These are phyloP conservation scores for Thelephora terrestris DNA, from an alignment of 1,284 basidiomycete genomes.

Conservation along the genomic window DNA sequence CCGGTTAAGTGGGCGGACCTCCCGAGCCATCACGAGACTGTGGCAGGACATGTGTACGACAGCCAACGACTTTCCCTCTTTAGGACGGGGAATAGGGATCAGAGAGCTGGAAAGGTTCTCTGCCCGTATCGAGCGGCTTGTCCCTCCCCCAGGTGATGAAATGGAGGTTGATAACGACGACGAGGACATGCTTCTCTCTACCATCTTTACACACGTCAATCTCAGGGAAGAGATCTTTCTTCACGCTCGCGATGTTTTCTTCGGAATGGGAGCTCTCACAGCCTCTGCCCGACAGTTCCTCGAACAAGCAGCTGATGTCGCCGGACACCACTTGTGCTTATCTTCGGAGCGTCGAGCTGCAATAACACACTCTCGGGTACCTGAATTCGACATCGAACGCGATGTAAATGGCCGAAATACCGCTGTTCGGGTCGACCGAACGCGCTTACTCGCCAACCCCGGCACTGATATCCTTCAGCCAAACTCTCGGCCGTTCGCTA, in stretches of 20 bases:
- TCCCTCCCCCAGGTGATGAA: conserved; percentile 38
- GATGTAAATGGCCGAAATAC: conserved; percentile 49
- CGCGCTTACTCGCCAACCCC: conserved; percentile 36
- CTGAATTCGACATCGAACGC: conserved; percentile 60
- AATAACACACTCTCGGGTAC: conserved; percentile 48
- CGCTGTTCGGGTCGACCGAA: conserved; percentile 49
- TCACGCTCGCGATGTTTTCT: conserved; percentile 89
- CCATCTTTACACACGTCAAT: conserved; percentile 62
- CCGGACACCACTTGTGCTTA: conserved; percentile 61
- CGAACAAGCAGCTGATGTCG: conserved; percentile 36
- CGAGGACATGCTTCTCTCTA: conserved; percentile 21
- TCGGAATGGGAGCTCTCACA: conserved; percentile 59
- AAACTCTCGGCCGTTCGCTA: conserved; percentile 63
- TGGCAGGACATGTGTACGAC: conserved; percentile 41
- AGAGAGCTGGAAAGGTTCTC: conserved; percentile 90
- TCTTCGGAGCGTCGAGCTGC: conserved; percentile 48
- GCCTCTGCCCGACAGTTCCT: conserved; percentile 41
- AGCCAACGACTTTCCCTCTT: conserved; percentile 17
- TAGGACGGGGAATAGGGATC: conserved; percentile 61
- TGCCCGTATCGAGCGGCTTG: conserved; percentile 54
- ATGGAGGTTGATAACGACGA: conserved; percentile 36
- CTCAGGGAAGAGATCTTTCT: conserved; percentile 87
- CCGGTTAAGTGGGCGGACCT: conserved; percentile 39
- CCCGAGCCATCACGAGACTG: conserved; percentile 43
- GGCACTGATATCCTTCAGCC: conserved; percentile 27